Evolutionary conservation across 78 protist genomes (phyloP).

Genomic region (Protostelium mycophagum): DNA sequence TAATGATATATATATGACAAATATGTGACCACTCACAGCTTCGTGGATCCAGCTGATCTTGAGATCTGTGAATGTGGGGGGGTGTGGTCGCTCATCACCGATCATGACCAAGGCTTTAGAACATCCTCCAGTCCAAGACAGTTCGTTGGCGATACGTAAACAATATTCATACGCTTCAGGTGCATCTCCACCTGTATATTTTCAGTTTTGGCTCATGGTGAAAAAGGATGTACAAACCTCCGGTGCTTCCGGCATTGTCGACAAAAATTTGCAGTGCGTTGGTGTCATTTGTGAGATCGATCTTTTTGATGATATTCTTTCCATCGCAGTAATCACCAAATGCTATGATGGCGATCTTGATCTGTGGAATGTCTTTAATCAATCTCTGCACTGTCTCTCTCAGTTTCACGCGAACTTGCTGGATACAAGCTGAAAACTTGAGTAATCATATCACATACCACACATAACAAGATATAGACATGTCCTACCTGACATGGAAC

Average conservation of each 20-base stretch:
- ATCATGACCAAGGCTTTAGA: slow-evolving; percentile 38
- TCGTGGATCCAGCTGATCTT: slow-evolving; percentile 56
- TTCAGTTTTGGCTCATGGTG: background rate
- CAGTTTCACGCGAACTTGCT: slow-evolving; percentile 34
- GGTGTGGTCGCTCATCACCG: slow-evolving; percentile 70
- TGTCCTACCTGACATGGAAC: slow-evolving; percentile 18
- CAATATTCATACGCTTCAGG: slow-evolving; percentile 55
- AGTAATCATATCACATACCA: background rate
- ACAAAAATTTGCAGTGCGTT: slow-evolving; percentile 19
- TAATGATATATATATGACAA: background rate
- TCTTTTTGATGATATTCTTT: background rate
- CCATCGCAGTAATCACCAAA: slow-evolving; percentile 63
- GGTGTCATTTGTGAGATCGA: slow-evolving; percentile 33
- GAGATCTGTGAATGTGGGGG: slow-evolving; percentile 51
- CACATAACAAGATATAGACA: too few relatives aligned
- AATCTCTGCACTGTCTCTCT: background rate
- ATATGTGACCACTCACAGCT: slow-evolving; percentile 5
- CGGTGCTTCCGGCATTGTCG: slow-evolving; percentile 12
- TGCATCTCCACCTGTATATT: slow-evolving; percentile 53
- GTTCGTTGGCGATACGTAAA: slow-evolving; percentile 33
- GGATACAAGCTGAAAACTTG: slow-evolving; percentile 6
- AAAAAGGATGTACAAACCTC: slow-evolving; percentile 6
- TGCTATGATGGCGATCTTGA: slow-evolving; percentile 36
- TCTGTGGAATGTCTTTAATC: slow-evolving; percentile 22
- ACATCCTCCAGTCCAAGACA: slow-evolving; percentile 43